A percentile compares a stretch with the other conserved stretches of the same genome.
Conservation (phyloP, 768 basidiomycete species). For the Paxillus involutus region DNA sequence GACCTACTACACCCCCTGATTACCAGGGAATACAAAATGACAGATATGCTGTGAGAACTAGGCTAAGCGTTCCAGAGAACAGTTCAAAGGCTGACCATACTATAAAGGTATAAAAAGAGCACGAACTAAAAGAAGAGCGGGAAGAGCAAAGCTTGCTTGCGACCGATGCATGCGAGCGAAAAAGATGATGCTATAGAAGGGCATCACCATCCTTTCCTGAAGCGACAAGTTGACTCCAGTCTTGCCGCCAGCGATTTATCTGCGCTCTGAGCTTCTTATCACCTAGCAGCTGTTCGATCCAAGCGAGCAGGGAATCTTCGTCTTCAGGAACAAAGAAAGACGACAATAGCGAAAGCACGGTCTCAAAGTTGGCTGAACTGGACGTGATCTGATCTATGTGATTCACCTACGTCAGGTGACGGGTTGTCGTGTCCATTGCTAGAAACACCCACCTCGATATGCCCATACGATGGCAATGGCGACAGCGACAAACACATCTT, state of each 20-base stretch:
- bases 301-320: constrained; percentile 77
- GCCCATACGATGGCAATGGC: constrained; percentile 90
- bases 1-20: constrained; percentile 17
- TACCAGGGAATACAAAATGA: constrained; percentile 19
- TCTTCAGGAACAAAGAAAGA: constrained; percentile 95
- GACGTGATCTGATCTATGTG: constrained; percentile 79
- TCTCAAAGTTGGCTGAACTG: constrained; percentile 82
- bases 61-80: constrained; percentile 10
- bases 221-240: constrained; percentile 74
- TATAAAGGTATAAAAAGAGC: constrained; percentile 20
- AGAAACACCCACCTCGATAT: constrained; percentile 64
- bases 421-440: background rate
- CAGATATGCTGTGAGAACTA: constrained; percentile 22
- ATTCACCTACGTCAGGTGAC: constrained; percentile 3
- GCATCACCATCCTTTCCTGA: constrained; percentile 61
- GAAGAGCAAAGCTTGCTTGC: background rate
- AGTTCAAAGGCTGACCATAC: constrained; percentile 21
- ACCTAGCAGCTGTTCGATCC: constrained; percentile 65
- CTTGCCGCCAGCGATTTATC: constrained; percentile 75
- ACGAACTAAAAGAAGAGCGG: constrained; percentile 17
- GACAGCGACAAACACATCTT: constrained; percentile 83
- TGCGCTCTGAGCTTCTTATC: constrained; percentile 66
- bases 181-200: constrained; percentile 44
- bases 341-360: constrained; percentile 84
- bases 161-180: too few relatives aligned